Evolutionary conservation across 2,329 filamentous ascomycete genomes (phyloP).

Genomic region (Ophiostoma angusticollis): DNA sequence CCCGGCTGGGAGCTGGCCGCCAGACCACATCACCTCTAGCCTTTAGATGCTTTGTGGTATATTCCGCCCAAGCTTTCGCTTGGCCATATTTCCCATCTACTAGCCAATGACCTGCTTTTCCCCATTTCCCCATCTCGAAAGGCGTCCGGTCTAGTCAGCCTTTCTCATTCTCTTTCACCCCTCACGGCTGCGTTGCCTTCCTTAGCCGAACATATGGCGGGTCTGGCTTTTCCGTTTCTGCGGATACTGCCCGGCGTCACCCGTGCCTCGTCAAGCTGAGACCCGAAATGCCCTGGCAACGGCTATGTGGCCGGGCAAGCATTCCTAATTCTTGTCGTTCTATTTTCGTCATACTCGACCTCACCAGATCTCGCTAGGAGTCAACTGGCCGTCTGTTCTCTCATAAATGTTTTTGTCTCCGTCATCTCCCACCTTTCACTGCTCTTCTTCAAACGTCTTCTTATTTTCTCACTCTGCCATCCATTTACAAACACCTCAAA

Average conservation of each 20-base stretch:
- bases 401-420: not conserved
- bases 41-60: no score
- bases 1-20: no score
- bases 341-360: slow-evolving; percentile 4
- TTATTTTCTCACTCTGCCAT: not conserved
- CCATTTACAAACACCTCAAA: not conserved
- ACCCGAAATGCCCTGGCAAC: slow-evolving; percentile 9
- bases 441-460: not conserved
- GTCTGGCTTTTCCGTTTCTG: slow-evolving; percentile 6
- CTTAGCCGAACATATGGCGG: slow-evolving; percentile 5
- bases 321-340: slow-evolving; percentile 10
- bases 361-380: not conserved
- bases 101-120: no score
- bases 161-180: not conserved
- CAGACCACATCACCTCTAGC: no score
- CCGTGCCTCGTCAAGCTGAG: slow-evolving; percentile 5
- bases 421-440: not conserved
- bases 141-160: slow-evolving; percentile 1
- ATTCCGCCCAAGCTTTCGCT: no score
- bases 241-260: slow-evolving; percentile 11
- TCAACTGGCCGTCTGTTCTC: not conserved
- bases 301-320: not conserved
- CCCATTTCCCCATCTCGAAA: not conserved
- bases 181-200: not conserved
- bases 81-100: no score